Evolutionary conservation across 495 filamentous ascomycete genomes (phyloP).

Genomic region (Hyaloscypha variabilis): DNA sequence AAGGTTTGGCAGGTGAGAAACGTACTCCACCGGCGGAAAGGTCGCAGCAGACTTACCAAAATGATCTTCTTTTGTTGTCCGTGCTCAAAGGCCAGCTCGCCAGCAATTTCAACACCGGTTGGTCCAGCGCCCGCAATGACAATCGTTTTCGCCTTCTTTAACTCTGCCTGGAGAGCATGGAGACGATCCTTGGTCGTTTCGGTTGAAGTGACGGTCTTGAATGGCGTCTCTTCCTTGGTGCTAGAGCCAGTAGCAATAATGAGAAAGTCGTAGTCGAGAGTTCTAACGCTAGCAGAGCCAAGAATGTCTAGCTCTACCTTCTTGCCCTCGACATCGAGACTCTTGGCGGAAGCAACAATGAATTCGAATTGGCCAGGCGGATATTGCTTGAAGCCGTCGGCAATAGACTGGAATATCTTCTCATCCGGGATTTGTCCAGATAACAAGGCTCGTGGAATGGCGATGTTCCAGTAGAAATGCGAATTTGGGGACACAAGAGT

Average conservation of each 20-base stretch:
- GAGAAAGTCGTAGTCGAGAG: slow-evolving; percentile 51
- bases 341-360: slow-evolving; percentile 52
- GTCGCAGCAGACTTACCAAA: slow-evolving; percentile 18
- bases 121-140: slow-evolving; percentile 68
- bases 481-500: slow-evolving; percentile 27
- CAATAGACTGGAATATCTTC: slow-evolving; percentile 37
- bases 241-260: slow-evolving; percentile 57
- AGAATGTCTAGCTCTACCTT: slow-evolving; percentile 44
- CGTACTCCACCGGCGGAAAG: not conserved
- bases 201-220: slow-evolving; percentile 47
- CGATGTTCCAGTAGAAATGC: slow-evolving; percentile 40
- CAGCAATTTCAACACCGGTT: slow-evolving; percentile 65
- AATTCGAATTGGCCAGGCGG: slow-evolving; percentile 52
- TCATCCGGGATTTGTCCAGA: slow-evolving; percentile 33
- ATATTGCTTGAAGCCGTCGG: slow-evolving; percentile 53
- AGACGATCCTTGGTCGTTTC: slow-evolving; percentile 46
- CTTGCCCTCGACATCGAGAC: slow-evolving; percentile 46
- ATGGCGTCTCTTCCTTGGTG: slow-evolving; percentile 44
- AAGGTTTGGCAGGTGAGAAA: slow-evolving; percentile 11
- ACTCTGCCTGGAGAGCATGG: slow-evolving; percentile 44
- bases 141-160: slow-evolving; percentile 57
- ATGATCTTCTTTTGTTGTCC: slow-evolving; percentile 28
- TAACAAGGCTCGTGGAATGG: slow-evolving; percentile 37
- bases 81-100: slow-evolving; percentile 56
- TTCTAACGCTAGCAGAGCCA: slow-evolving; percentile 27